A percentile compares a stretch with the other conserved stretches of the same genome.
Evolutionary conservation across 2,329 filamentous ascomycete species (phyloP).

Genomic region (Fusarium pseudocircinatum): DNA sequence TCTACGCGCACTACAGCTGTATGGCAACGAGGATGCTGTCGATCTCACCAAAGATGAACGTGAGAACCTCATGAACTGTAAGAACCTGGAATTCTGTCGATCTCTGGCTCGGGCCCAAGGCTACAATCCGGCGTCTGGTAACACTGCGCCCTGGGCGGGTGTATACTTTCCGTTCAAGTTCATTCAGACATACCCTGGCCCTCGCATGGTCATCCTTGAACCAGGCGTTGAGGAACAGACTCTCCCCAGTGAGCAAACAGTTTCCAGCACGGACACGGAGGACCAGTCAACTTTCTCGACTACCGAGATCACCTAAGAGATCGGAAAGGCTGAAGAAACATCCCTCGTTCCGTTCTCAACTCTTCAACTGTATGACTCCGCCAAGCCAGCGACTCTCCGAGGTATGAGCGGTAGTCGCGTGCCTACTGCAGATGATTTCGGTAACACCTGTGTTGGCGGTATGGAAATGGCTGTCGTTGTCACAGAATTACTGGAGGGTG

Average conservation of each 20-base stretch:
- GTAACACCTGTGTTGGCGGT: constrained; percentile 7
- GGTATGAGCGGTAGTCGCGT: constrained; percentile 15
- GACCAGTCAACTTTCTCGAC: background rate
- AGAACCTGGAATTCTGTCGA: constrained; percentile 4
- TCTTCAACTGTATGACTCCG: background rate
- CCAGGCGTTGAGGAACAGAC: background rate
- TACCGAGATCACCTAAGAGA: background rate
- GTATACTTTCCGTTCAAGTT: background rate
- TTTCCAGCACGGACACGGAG: background rate
- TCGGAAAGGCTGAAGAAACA: background rate
- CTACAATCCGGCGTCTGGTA: background rate
- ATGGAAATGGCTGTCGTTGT: constrained; percentile 27
- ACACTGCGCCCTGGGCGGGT: background rate
- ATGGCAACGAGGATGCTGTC: constrained; percentile 15
- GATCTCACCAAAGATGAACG: background rate
- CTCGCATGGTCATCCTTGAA: background rate
- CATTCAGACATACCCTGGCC: constrained; percentile 4
- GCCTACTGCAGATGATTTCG: background rate
- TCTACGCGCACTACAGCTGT: constrained; percentile 12
- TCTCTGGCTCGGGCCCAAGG: background rate
- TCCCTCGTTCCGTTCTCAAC: background rate
- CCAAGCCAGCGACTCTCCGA: constrained; percentile 3
- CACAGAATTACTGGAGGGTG: constrained; percentile 5
- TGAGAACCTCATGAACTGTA: background rate
- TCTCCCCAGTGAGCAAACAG: background rate